Evolutionary conservation across 805 yeast genomes (phyloP), one percentile per base, ranked within the genome.

Genomic region (Saturnispora quitensis): DNA sequence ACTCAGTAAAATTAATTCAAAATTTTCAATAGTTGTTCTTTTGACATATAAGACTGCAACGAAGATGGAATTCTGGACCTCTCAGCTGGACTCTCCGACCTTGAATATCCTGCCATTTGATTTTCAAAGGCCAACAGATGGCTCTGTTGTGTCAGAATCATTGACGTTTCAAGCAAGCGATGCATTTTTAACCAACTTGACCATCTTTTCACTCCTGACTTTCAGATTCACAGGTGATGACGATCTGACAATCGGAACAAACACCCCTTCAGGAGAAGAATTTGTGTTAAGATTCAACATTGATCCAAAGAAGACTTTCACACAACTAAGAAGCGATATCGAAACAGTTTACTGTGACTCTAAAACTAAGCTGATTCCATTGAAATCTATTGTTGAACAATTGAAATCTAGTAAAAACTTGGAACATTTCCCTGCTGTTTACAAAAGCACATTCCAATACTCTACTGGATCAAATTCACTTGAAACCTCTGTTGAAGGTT

Each of bases 141-240:
- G 81, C 56, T 81, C 80, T 54, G 74, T 81, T 7, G 82, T 82
- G 27, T 88, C 86, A 67, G 81, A 89, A 38, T 72, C 74, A 40
- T 15, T 40, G 7, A 20, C 38, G 17, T 48, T 57, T 17, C 15
- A 25, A 12, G 25, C 53, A 24, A 53, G 48, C 10, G 12, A 25
- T 7, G 18, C 28, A 1, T 86, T 84, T 64, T 62, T 72, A 9
- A 67, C 77, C 15, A 81, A 82, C 0, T 72, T 88, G 55, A 72
- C 96, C 17, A 78, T 78, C 1, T 86, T 82, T 69, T 79, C 84
- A 24, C 80, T 84, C 1, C 73, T 91, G 52, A 74, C 88, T 38
- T 84, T 78, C 67, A 75, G 98, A 62, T 72, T 88, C 45, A 85
- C 97, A 2, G 98, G 97, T 24, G 98, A 91, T 65, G 97, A 91